Base-by-base conservation (phyloP, 495 filamentous ascomycete species). In the Penicillium salamii region DNA sequence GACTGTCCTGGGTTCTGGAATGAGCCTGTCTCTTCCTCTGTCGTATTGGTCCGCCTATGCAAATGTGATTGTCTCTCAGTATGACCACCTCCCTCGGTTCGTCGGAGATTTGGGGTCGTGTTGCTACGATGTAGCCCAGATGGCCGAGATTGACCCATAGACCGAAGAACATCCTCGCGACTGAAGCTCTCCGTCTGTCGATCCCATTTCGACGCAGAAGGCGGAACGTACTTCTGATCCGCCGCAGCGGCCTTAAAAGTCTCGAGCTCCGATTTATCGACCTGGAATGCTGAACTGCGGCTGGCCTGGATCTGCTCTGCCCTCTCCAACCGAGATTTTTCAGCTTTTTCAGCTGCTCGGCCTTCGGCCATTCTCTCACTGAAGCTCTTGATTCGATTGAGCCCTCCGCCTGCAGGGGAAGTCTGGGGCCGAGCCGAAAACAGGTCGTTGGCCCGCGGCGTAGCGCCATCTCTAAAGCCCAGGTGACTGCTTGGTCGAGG, bases 291-390 rank as follows among this genome's bases (percentile, higher is more conserved):
- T 17, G 75, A 82, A 51, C 82, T 93, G 52, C 92, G 72, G 43
- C 79, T 78, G 17, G 77, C 78, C 20, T 69, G 72, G 12, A 74
- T 63, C 48, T 83, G 80, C 35, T 87, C 79, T 24, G 60, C 57
- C 33, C 79, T 78, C 32, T 80, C 76, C 47, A 73, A 65, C 14
- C 63, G 66, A 32, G 68, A 56, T 19, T 72, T 74, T 7, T 84
- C 81, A 20, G 69, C 65, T 20, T 72, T 74, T 9, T 84, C 81
- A 21, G 69, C 65, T 7, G 62, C 61, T 46, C 82, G 70, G 46
- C 68, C 79, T 50, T 89, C 83, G 0, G 89, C 87, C 50, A 97
- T 81, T 19, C 90, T 76, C 63, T 97, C 90, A 54, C 88, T 96
- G 61, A 97, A 98, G 23, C 82, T 88, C 62, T 87, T 82, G 1